These are phyloP conservation scores for Phaeomoniella chlamydospora DNA, from an alignment of 2,329 filamentous ascomycete genomes.

Conservation along the genomic window DNA sequence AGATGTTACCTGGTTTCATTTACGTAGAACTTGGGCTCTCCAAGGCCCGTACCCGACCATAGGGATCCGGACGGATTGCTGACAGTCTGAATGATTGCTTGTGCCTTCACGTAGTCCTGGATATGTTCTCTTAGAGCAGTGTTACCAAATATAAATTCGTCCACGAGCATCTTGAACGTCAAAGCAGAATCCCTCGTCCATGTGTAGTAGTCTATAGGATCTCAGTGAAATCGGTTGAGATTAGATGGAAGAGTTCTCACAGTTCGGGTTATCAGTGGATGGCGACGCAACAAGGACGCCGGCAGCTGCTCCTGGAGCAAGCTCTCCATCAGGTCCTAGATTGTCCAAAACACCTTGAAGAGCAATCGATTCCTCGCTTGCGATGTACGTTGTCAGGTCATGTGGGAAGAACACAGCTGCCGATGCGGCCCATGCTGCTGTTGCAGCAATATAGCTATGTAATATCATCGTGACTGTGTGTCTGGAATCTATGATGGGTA, in stretches of 20 bases:
- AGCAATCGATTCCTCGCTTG: conserved; percentile 30
- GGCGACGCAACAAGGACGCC: conserved; percentile 44
- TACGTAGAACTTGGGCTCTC: conserved; percentile 58
- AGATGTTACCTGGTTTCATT: conserved; percentile 49
- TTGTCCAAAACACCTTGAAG: conserved; percentile 40
- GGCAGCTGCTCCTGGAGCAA: conserved; percentile 32
- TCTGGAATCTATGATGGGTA: no score
- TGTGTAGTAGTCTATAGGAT: conserved; percentile 50
- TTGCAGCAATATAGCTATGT: background rate
- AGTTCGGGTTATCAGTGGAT: conserved; percentile 37
- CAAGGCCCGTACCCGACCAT: conserved; percentile 37
- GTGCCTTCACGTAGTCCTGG: conserved; percentile 51
- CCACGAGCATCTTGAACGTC: conserved; percentile 53
- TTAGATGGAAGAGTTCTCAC: background rate
- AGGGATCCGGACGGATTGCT: conserved; percentile 51
- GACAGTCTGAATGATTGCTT: conserved; percentile 50
- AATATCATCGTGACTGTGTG: no score
- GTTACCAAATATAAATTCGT: conserved; percentile 50
- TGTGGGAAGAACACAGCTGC: background rate
- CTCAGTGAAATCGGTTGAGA: background rate
- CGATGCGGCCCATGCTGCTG: background rate
- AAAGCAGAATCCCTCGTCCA: conserved; percentile 68
- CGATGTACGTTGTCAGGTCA: conserved; percentile 19
- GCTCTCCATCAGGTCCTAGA: conserved; percentile 36
- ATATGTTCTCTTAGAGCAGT: conserved; percentile 48